Evolutionary conservation across 257 asterid species (phyloP).

Genomic region (Lantana camara): DNA sequence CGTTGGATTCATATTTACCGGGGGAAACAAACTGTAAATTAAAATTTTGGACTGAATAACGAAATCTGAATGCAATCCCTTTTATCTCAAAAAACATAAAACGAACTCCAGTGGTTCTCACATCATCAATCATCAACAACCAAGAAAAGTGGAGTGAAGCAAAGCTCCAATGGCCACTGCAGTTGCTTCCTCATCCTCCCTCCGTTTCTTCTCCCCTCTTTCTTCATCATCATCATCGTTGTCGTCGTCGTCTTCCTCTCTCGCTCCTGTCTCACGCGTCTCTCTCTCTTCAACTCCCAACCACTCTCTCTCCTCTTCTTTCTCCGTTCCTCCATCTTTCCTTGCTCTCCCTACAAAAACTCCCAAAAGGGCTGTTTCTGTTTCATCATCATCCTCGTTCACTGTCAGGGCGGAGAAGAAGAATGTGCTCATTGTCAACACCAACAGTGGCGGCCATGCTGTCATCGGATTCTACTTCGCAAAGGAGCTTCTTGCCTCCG

Average conservation of each 20-base stretch:
- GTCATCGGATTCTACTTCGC: slow-evolving; percentile 92
- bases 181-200: slow-evolving; percentile 52
- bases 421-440: slow-evolving; percentile 79
- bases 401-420: slow-evolving; percentile 75
- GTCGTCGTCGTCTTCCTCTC: too few relatives aligned
- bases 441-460: slow-evolving; percentile 94
- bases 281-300: slow-evolving; percentile 42
- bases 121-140: slow-evolving; percentile 21
- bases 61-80: slow-evolving; percentile 2
- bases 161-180: slow-evolving; percentile 67
- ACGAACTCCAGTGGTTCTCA: slow-evolving; percentile 16
- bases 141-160: slow-evolving; percentile 1
- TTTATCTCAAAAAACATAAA: slow-evolving; percentile 10
- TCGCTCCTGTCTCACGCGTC: slow-evolving; percentile 42
- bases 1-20: slow-evolving; percentile 10
- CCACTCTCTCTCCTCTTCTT: slow-evolving; percentile 50
- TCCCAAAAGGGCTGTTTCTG: slow-evolving; percentile 35
- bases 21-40: slow-evolving; percentile 25
- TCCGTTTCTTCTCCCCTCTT: slow-evolving; percentile 40
- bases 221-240: slow-evolving; percentile 44
- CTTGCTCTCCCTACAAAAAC: slow-evolving; percentile 28
- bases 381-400: slow-evolving; percentile 31
- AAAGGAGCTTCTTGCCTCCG: slow-evolving; percentile 77
- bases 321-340: slow-evolving; percentile 56
- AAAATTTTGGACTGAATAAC: slow-evolving; percentile 18